Evolutionary conservation across 2,329 filamentous ascomycete species (phyloP), one percentile per base, ranked within the genome.

Genomic region (Fusarium sp.): DNA sequence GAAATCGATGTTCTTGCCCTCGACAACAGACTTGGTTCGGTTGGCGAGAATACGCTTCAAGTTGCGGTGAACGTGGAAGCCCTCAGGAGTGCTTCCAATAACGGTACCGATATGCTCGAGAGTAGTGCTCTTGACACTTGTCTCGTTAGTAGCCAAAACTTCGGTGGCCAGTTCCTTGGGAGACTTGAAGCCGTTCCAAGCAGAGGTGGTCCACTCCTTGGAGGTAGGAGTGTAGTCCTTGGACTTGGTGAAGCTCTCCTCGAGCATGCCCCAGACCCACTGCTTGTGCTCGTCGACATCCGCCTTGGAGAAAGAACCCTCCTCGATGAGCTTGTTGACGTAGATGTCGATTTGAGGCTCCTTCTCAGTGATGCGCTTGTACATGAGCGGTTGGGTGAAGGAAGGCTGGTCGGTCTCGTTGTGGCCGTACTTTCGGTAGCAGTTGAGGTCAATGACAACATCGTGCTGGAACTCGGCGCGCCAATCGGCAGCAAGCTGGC

Each of bases 351-450:
- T 91, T 81, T 96, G 94, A 50, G 93, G 91, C 74, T 92, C 89
- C 83, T 98, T 94, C 68, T 92, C 88, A 77, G 91, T 90, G 81
- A 99, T 98, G 80, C 93, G 94, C 91, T 98, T 98, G 90, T 99
- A 99, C 96, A 99, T 99, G 77, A 98, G 87, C 44, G 96, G 96
- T 83, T 99, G 96, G n/a, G 96, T 99, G 88, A 99, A 99, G 44
- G 96, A 97, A 53, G 96, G 96, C 88, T 99, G 96, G 82, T 99
- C 96, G 16, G 96, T 99, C 88, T 99, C 96, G 86, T 99, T 99
- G 91, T 99, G 96, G 72, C 96, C 96, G 83, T 98, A 92, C 87
- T 98, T 99, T 81, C 96, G 93, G 89, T 99, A 99, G 89, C 96
- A 99, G 81, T 98, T 95, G 79, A 99, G 91, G 83, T 99, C 96